A percentile compares a stretch with the other conserved stretches of the same genome.
These are phyloP conservation scores for Solanum lignicaule DNA, from an alignment of 257 asterid species.

Conservation along the genomic window DNA sequence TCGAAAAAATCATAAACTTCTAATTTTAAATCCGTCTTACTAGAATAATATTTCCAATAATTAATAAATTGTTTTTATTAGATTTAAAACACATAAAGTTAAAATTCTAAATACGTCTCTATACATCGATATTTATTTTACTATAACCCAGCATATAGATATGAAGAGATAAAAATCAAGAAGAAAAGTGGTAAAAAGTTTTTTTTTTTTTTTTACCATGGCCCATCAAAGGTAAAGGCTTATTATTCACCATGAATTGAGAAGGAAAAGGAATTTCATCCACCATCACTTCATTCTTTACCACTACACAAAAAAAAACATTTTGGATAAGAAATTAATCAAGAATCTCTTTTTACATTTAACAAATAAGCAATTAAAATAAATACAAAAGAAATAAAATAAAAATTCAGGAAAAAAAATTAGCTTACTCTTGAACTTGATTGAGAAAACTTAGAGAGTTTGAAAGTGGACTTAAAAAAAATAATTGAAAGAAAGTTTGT, in stretches of 20 bases:
- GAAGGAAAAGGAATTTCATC: conserved; percentile 49
- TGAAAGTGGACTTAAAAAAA: neutral
- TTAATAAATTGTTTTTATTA: neutral
- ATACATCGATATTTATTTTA: neutral
- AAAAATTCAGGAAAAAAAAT: neutral
- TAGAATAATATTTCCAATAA: neutral
- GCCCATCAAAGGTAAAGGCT: conserved; percentile 38
- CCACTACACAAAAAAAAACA: conserved; percentile 33
- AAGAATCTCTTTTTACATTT: neutral
- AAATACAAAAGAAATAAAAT: neutral
- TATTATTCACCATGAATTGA: conserved; percentile 16
- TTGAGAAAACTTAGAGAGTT: neutral
- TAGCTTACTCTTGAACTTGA: neutral
- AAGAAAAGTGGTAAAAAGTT: neutral
- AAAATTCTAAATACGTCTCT: neutral
- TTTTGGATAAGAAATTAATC: neutral
- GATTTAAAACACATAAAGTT: neutral
- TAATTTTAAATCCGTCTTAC: accelerated
- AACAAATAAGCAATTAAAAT: neutral
- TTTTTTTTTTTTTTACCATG: conserved; percentile 23
- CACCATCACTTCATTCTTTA: conserved; percentile 37
- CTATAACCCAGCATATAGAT: conserved; percentile 25
- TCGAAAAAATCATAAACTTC: neutral
- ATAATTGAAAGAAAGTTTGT: neutral
- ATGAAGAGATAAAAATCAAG: neutral